Base-by-base conservation (phyloP, 139 green algal species). In the Auxenochlorella protothecoides region DNA sequence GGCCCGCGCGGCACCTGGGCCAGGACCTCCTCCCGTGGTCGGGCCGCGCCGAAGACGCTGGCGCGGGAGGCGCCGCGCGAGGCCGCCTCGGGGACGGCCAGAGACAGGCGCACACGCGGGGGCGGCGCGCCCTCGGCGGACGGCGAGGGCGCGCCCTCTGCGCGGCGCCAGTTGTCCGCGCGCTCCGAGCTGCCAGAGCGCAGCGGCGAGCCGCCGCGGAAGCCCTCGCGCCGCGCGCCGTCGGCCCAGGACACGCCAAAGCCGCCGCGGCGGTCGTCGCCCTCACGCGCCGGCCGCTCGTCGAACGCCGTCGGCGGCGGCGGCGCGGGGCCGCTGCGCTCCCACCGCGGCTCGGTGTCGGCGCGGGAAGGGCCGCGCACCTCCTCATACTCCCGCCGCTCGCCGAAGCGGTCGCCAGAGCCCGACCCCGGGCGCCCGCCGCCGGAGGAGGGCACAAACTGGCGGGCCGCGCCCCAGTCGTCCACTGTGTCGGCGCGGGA, bases 11-110 rank as follows among this genome's bases (percentile, higher is more conserved):
- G 27, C 1, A 44, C 27, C 27, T 44, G 27, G 27, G 27, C 27
- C 65, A 97, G 78, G 69, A 97, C 87, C 77, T 96, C 89, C 85
- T 97, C 92, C 9, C 92, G 81, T 3, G 92, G 92, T 56, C 86
- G 77, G 0, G 92, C 92, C 2, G 80, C 85, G 44, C 92, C 92
- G 86, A 97, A 97, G 4, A 80, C 65, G 54, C 44, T 59, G 13
- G 74, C 16, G 53, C 59, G 59, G 73, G 57, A 27, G 52, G 77
- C 77, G 70, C 74, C 54, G 16, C 56, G 51, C 68, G 62, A 9
- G 64, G 16, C 9, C 5, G 53, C 55, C 27, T 44, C 27, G 27
- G 27, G 27, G 0, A 44, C 27, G 27, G 27, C 27, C 27, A 44
- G 27, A 44, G 27, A 44, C 27, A 44, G 27, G 27, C 27, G 27